A percentile compares a stretch with the other conserved stretches of the same genome.
Conservation (phyloP, 768 basidiomycete species). For the Amanita brunnescens region DNA sequence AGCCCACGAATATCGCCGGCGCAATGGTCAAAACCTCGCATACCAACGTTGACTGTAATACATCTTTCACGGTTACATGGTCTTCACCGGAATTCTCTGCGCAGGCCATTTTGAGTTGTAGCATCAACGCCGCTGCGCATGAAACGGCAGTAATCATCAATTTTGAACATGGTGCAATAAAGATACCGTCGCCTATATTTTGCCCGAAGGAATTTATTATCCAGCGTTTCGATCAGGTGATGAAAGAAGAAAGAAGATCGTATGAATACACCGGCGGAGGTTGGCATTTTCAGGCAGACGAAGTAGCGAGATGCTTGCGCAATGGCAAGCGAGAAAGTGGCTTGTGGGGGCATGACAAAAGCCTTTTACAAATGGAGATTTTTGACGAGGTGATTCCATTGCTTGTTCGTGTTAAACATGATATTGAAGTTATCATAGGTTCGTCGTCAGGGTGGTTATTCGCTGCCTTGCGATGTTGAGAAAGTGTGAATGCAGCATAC, state of each 20-base stretch:
- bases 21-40: constrained; percentile 71
- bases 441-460: constrained; percentile 59
- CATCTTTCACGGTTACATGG: constrained; percentile 69
- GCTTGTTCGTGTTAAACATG: background rate
- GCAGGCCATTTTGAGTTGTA: constrained; percentile 66
- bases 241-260: constrained; percentile 47
- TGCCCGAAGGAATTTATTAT: constrained; percentile 60
- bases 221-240: constrained; percentile 42
- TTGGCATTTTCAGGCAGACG: constrained; percentile 84
- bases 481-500: constrained; percentile 30
- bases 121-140: constrained; percentile 42
- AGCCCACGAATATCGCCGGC: constrained; percentile 52
- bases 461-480: constrained; percentile 56
- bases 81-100: constrained; percentile 47
- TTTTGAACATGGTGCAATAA: constrained; percentile 65
- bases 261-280: constrained; percentile 62
- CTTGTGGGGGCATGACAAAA: constrained; percentile 74
- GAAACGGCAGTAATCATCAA: constrained; percentile 57
- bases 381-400: constrained; percentile 64
- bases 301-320: constrained; percentile 70
- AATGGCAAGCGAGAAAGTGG: constrained; percentile 69
- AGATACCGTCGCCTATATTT: constrained; percentile 56
- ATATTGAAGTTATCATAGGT: constrained; percentile 28
- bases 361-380: constrained; percentile 69
- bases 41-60: constrained; percentile 73